Evolutionary conservation across 2,329 filamentous ascomycete species (phyloP), one percentile per base, ranked within the genome.

Genomic region (Aschersonia sp.): DNA sequence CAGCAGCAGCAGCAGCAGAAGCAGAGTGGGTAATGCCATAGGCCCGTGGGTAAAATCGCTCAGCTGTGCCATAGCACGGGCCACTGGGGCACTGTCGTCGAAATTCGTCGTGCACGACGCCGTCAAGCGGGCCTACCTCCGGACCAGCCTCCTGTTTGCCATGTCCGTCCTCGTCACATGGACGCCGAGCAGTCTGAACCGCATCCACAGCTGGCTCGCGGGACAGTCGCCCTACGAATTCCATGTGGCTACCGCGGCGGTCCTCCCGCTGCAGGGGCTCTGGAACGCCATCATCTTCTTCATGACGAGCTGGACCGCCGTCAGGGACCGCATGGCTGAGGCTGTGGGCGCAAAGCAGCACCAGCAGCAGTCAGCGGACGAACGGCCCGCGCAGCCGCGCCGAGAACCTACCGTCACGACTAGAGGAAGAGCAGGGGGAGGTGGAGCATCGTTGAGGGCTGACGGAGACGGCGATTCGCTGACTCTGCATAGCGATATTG

Each of bases 241-340:
- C 45, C 83, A 84, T 58, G 73, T 87, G 45, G 74, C 77, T 1
- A 80, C 81, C 6, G 80, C 82, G 2, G 70, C 85, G 2, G 84
- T 89, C 0, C 69, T 90, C 4, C 84, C 86, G 0, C 68, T 87
- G 1, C 86, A 90, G 60, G 86, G 86, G 1, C 75, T 87, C 32
- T 89, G 85, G 84, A 90, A 90, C 58, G 76, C 79, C 32, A 66
- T 86, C 46, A 86, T 92, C 48, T 90, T 88, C 63, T 76, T 84
- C 50, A 74, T 75, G 5, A 84, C 83, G 1, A 85, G 72, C 52
- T 73, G 68, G 66, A 46, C 32, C 1, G 51, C 52, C 1, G 51
- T 66, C 12, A 54, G 43, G 37, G 48, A 50, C 14, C 51, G 54
- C 4, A 22, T 22, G 22, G 22, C 22, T 4, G 22, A 22, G 22